Base-by-base conservation (phyloP, 139 green algal genomes). In the Axilococcus clingmanii region DNA sequence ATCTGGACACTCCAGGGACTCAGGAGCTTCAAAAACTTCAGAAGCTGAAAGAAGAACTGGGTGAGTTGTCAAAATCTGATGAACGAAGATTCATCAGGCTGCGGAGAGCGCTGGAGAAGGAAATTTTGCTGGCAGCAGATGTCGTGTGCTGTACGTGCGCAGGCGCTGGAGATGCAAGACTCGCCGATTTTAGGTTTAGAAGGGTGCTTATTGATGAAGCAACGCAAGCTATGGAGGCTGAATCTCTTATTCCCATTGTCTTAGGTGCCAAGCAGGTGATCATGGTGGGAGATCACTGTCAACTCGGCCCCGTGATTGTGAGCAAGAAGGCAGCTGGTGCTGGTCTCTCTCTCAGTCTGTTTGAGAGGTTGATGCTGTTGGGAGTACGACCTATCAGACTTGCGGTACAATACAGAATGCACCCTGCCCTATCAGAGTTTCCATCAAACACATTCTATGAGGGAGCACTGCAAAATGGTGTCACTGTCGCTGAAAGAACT, bases 381-480 rank as follows among this genome's bases (percentile, higher is more conserved):
- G 92, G 91, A 5, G 72, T 94, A 32, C 86, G 87, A 60, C 91
- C 91, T 16, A 87, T 94, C 38, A 75, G 90, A 20, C 79, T 97
- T 49, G 81, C 94, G 74, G 83, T 86, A 17, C 89, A 97, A 67
- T 98, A 99, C 69, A 83, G 91, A 65, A 99, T 99, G 91, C 91
- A 99, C 74, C 91, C 91, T 25, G 84, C 72, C 55, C 71, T 98
- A 25, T 90, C 74, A 22, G 7, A 30, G 65, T 98, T 97, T 71
- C 91, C 91, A 23, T 88, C 71, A 51, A 91, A 97, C 77, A 88
- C 64, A 3, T 98, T 96, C 58, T 98, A 98, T 52, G 91, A 98
- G 77, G 91, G 91, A 42, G 88, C 78, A 14, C 87, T 98, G 43
- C 87, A 94, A 69, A 87, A 91, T 50, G 81, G 82, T 29, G 64